Evolutionary conservation across 768 basidiomycete species (phyloP), one percentile per base, ranked within the genome.

Genomic region (Leucocoprinus sp.): DNA sequence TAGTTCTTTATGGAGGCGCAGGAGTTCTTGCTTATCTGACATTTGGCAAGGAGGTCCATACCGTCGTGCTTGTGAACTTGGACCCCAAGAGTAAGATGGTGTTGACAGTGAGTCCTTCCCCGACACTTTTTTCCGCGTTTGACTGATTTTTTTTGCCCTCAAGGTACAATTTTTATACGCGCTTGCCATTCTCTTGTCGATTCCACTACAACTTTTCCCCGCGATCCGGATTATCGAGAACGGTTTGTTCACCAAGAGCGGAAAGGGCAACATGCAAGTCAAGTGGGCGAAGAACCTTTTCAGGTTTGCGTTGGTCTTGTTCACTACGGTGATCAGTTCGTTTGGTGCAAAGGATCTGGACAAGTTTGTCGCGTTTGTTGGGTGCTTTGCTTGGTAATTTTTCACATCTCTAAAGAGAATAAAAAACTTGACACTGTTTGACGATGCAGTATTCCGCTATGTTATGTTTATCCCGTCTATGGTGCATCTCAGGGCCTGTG

Each of bases 211-310:
- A 63, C 82, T 97, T 45, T 97, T 98, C 89, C 96, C 96, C 0
- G 96, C 95, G 2, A 82, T 95, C 37, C 81, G 96, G 43, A 98
- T 99, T 57, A 78, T 97, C 66, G 96, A 99, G 72, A 95, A 97
- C 58, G 93, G 88, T 3, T 56, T 98, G 22, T 97, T 98, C 61
- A 80, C 80, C 36, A 76, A 76, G 39, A 91, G 87, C 54, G 96
- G 96, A 38, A 97, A 97, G 62, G 71, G 62, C 42, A 74, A 91
- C 60, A 52, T 67, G 26, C 72, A 77, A 45, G 86, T 98, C 60
- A 98, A 99, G 61, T 98, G 95, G 96, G 70, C 80, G 55, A 99
- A 99, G 80, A 99, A 98, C 56, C 64, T 78, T n/a, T 80, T 93
- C 63, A 75, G 83, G 40, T 91, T 86, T 54, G 67, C 68, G 22